Conservation (phyloP, 1,139 yeast genomes). For the Lodderomyces theae region DNA sequence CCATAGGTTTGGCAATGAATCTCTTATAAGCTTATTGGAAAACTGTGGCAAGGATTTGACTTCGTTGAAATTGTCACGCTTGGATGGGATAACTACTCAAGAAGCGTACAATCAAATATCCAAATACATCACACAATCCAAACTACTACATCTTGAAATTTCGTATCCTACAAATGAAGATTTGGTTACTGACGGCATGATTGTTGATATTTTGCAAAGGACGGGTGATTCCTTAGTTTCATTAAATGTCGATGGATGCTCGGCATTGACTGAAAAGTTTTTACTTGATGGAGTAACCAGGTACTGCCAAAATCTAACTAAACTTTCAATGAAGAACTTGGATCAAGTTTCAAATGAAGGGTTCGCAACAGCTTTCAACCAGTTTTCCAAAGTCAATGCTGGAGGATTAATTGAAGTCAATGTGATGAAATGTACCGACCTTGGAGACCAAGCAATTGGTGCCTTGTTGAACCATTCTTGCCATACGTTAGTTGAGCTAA, state of each 20-base stretch:
- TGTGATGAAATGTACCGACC: constrained; percentile 60
- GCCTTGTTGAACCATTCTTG: constrained; percentile 65
- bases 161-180: constrained; percentile 67
- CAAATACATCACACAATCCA: constrained; percentile 48
- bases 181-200: constrained; percentile 66
- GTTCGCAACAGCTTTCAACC: constrained; percentile 51
- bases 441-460: constrained; percentile 61
- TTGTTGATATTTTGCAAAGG: constrained; percentile 60
- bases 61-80: constrained; percentile 49
- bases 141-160: constrained; percentile 59
- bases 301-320: constrained; percentile 53
- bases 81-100: constrained; percentile 66
- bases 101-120: constrained; percentile 64
- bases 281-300: constrained; percentile 57
- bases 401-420: constrained; percentile 63
- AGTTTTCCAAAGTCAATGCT: constrained; percentile 38
- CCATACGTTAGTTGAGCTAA: constrained; percentile 62
- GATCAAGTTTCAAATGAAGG: constrained; percentile 70
- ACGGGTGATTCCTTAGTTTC: constrained; percentile 60
- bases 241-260: constrained; percentile 69
- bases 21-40: constrained; percentile 60
- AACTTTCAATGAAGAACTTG: constrained; percentile 51
- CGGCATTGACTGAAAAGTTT: constrained; percentile 64
- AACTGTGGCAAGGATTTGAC: constrained; percentile 58
- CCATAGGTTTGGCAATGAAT: constrained; percentile 72